phyloP scores from a whole-genome alignment of 257 asterid genomes.

The Solanum etuberosum region DNA sequence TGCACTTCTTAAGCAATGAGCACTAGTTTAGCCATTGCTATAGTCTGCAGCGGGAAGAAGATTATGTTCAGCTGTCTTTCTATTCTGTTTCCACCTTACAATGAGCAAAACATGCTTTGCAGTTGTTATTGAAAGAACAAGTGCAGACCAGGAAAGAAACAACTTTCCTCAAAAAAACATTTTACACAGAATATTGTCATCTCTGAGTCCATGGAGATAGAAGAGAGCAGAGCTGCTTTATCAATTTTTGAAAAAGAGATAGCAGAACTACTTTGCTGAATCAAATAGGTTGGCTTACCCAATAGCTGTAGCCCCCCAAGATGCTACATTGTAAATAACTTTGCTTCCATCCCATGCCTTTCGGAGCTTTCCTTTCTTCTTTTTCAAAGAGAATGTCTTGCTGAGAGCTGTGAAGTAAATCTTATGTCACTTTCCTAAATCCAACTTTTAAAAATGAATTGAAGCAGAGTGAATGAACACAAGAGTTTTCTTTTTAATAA shows the following conservation, averaged over 20 bases:
- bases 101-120: background rate
- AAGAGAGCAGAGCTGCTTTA: background rate
- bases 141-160: background rate
- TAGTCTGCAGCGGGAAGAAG: background rate
- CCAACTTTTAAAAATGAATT: background rate
- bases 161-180: background rate
- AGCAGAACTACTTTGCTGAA: background rate
- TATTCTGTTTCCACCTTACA: background rate
- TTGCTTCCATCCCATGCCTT: slow-evolving; percentile 99
- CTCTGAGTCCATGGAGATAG: background rate
- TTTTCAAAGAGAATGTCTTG: slow-evolving; percentile 84
- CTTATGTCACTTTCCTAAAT: slow-evolving; percentile 6
- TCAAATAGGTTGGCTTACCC: slow-evolving; percentile 51
- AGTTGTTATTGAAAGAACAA: background rate
- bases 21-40: background rate
- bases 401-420: slow-evolving; percentile 61
- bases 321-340: slow-evolving; percentile 88
- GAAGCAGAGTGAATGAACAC: background rate
- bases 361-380: slow-evolving; percentile 81
- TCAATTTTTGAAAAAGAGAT: background rate
- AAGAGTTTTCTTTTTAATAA: background rate
- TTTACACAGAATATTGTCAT: background rate
- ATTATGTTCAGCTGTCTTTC: background rate
- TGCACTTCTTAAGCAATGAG: background rate
- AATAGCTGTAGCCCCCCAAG: slow-evolving; percentile 99